Percentiles rank a stretch among this genome's conserved stretches.
phyloP scores from a whole-genome alignment of 805 yeast genomes.

The Yarrowia phangngaensis region DNA sequence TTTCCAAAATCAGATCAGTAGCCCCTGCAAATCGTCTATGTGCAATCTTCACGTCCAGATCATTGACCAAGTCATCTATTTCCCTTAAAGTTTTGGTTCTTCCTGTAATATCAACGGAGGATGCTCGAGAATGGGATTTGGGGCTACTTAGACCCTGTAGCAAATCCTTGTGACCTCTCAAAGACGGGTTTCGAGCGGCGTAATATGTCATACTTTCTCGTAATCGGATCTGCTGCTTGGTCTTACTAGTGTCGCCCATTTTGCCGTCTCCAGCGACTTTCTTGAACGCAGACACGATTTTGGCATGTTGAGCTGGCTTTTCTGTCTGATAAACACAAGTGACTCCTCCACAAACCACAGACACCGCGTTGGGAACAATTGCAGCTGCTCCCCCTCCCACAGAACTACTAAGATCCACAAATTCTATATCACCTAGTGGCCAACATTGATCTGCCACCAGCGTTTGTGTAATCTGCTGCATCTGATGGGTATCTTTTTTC shows the following conservation, averaged over 20 bases:
- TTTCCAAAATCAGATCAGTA: conserved; percentile 37
- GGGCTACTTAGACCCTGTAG: conserved; percentile 21
- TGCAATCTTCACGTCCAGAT: conserved; percentile 63
- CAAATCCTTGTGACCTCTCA: conserved; percentile 21
- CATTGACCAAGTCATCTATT: conserved; percentile 62
- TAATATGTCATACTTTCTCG: conserved; percentile 27
- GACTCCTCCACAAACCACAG: conserved; percentile 47
- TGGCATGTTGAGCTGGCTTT: conserved; percentile 29
- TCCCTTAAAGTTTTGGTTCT: conserved; percentile 45
- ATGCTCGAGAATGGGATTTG: conserved; percentile 49
- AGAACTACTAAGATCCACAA: conserved; percentile 42
- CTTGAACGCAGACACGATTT: conserved; percentile 29
- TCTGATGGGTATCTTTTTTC: conserved; percentile 37
- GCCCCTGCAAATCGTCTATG: conserved; percentile 53
- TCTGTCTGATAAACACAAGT: conserved; percentile 44
- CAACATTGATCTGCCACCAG: conserved; percentile 74
- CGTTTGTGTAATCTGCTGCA: conserved; percentile 40
- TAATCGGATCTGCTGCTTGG: conserved; percentile 25
- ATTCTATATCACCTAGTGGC: conserved; percentile 61
- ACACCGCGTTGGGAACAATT: conserved; percentile 40
- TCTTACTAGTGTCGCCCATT: conserved; percentile 13
- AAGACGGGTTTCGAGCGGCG: conserved; percentile 27
- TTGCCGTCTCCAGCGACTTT: conserved; percentile 28
- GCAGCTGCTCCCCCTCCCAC: conserved; percentile 26
- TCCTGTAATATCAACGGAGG: conserved; percentile 48